Evolutionary conservation across 164 flowering plant species (phyloP), one percentile per base, ranked within the genome.

Genomic region (Houttuynia cordata): DNA sequence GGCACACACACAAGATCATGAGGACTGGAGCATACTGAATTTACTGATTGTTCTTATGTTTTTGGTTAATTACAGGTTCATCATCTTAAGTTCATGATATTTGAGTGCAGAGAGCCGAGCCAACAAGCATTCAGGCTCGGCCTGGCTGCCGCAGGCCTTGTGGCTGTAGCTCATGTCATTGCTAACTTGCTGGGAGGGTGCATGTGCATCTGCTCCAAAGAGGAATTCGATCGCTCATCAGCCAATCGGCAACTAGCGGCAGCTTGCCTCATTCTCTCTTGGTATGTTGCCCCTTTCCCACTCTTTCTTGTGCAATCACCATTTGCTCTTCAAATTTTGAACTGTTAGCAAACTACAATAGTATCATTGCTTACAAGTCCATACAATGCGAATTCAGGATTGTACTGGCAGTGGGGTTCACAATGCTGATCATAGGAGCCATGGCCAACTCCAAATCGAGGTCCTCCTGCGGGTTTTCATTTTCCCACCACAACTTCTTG

Each of bases 71-170:
- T 37, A 50, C 75, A 91, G 98, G 86, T 71, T 57, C 83, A 77
- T 73, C 91, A 87, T 68, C 17, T 89, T 55, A 81, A 78, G 76
- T 60, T 86, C 34, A 81, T 81, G 81, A 66, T 92, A 64, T 84
- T 92, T 49, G 96, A 88, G 77, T 92, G 98, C 50, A 80, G 69
- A 77, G 80, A 85, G 19, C 96, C 96, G 21, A 89, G 96, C 70
- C 74, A 71, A 8, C 76, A 81, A 24, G 98, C 98, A 0, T 85
- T 79, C 76, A 71, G 59, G 67, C 76, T 89, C 5, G 98, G 96
- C 7, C 63, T 86, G 47, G 87, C 79, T 19, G 98, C 96, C 17
- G 86, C 84, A 0, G 63, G 52, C 0, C 76, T 92, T n/a, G 66
- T 92, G 51, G 67, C 51, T 4, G 5, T 80, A 12, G 93, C 98